phyloP scores from a whole-genome alignment of 108 stramenopile genomes.

The Conticribra weissflogii region DNA sequence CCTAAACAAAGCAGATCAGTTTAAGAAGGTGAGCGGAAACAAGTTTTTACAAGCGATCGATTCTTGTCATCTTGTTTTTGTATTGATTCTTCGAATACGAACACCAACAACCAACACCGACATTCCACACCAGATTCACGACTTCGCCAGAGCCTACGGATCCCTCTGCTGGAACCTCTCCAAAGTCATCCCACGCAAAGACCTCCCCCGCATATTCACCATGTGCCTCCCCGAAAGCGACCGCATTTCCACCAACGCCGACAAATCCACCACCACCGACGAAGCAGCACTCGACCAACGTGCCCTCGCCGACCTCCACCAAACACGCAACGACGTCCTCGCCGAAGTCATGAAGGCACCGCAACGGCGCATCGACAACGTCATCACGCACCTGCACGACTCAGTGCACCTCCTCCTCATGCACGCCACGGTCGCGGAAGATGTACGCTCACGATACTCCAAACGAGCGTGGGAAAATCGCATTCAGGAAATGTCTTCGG shows the following conservation, averaged over 20 bases:
- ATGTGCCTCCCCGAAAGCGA: slow-evolving; percentile 90
- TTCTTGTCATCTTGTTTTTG: no score
- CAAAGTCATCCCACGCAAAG: slow-evolving; percentile 95
- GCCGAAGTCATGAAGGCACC: slow-evolving; percentile 96
- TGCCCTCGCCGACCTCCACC: slow-evolving; percentile 77
- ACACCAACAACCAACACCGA: no score
- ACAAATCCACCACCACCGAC: slow-evolving; percentile 15
- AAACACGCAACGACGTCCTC: slow-evolving; percentile 91
- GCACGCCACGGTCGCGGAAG: slow-evolving; percentile 79
- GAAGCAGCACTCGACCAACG: slow-evolving; percentile 49
- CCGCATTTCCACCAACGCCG: slow-evolving; percentile 14
- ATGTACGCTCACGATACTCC: slow-evolving; percentile 53
- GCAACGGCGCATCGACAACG: slow-evolving; percentile 96
- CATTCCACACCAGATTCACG: slow-evolving; percentile 90
- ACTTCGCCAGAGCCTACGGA: slow-evolving; percentile 99
- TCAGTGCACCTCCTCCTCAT: slow-evolving; percentile 83
- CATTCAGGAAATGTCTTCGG: slow-evolving; percentile 47
- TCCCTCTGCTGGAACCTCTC: slow-evolving; percentile 98
- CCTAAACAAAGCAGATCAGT: slow-evolving; percentile 95
- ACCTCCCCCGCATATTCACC: slow-evolving; percentile 98
- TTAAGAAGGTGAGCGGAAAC: slow-evolving; percentile 58
- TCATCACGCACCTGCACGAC: slow-evolving; percentile 95
- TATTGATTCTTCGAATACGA: no score
- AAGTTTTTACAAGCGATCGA: no score
- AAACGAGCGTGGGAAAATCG: slow-evolving; percentile 58